These are phyloP conservation scores for Dactylorhiza incarnata DNA, from an alignment of 106 monocot species.

Conservation along the genomic window DNA sequence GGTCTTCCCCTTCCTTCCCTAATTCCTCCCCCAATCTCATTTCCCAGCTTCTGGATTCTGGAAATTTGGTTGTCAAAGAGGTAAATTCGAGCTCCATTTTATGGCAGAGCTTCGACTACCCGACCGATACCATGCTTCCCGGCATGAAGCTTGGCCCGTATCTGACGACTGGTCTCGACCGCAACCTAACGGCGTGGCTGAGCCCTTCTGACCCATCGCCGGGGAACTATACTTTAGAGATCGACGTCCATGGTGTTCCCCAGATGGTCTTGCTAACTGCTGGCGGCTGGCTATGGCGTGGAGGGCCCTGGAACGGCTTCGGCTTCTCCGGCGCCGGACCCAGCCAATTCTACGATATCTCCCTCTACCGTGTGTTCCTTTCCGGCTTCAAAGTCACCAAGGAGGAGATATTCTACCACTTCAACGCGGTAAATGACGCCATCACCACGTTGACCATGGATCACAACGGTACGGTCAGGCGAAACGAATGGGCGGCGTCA, in stretches of 20 bases:
- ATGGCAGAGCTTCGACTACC: constrained; percentile 48
- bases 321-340: constrained; percentile 3
- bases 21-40: not conserved
- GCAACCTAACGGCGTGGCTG: constrained; percentile 13
- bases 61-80: constrained; percentile 12
- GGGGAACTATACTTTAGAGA: constrained; percentile 10
- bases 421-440: not conserved
- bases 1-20: constrained; percentile 8
- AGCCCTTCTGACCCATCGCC: constrained; percentile 15
- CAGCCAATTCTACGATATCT: not conserved
- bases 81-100: not conserved
- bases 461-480: constrained; percentile 4
- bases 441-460: constrained; percentile 8
- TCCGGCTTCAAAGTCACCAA: constrained; percentile 14
- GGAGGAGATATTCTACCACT: constrained; percentile 18
- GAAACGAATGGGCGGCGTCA: constrained; percentile 9
- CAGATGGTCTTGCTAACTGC: not conserved
- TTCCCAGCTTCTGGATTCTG: constrained; percentile 1
- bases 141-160: constrained; percentile 14
- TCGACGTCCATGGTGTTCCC: not conserved
- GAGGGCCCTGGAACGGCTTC: constrained; percentile 15
- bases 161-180: not conserved
- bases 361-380: not conserved
- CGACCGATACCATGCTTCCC: constrained; percentile 20
- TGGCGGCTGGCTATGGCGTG: not conserved